These are phyloP conservation scores for Lactarius evosmus DNA, from an alignment of 768 basidiomycete genomes.

Conservation along the genomic window DNA sequence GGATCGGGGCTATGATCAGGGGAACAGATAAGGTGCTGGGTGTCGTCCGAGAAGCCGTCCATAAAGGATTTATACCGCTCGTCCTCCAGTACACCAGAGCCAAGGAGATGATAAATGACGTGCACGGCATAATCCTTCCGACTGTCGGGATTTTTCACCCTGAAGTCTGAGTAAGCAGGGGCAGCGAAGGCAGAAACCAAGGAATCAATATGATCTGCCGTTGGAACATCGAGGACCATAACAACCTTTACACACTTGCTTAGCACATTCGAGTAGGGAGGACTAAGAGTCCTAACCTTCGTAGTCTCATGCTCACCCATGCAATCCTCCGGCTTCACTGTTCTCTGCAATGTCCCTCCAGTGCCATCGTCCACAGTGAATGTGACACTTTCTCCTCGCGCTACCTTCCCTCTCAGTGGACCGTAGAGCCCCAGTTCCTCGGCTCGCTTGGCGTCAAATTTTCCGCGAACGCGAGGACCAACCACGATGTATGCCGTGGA, in stretches of 20 bases:
- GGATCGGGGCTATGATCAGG: constrained; percentile 57
- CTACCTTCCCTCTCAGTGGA: constrained; percentile 54
- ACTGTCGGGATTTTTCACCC: constrained; percentile 42
- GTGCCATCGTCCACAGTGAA: constrained; percentile 48
- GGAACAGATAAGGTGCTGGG: constrained; percentile 76
- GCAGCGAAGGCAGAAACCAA: constrained; percentile 48
- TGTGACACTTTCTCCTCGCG: constrained; percentile 60
- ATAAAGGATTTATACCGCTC: constrained; percentile 69
- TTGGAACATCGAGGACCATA: constrained; percentile 71
- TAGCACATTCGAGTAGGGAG: constrained; percentile 4
- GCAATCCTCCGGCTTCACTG: constrained; percentile 58
- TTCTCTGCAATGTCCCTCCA: constrained; percentile 43
- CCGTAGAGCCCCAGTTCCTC: constrained; percentile 63
- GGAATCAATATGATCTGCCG: constrained; percentile 50
- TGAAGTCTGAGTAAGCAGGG: constrained; percentile 48
- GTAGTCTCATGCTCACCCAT: constrained; percentile 52
- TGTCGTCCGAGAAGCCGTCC: constrained; percentile 55
- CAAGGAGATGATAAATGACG: constrained; percentile 68
- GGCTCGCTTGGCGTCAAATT: constrained; percentile 71
- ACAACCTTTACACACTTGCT: constrained; percentile 44
- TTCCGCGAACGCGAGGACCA: constrained; percentile 49
- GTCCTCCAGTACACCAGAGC: constrained; percentile 67
- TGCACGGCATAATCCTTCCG: constrained; percentile 46
- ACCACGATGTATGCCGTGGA: constrained; percentile 40
- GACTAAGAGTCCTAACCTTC: constrained; percentile 36